Conservation (phyloP, 2,329 filamentous ascomycete genomes). For the Fusarium newnesense region DNA sequence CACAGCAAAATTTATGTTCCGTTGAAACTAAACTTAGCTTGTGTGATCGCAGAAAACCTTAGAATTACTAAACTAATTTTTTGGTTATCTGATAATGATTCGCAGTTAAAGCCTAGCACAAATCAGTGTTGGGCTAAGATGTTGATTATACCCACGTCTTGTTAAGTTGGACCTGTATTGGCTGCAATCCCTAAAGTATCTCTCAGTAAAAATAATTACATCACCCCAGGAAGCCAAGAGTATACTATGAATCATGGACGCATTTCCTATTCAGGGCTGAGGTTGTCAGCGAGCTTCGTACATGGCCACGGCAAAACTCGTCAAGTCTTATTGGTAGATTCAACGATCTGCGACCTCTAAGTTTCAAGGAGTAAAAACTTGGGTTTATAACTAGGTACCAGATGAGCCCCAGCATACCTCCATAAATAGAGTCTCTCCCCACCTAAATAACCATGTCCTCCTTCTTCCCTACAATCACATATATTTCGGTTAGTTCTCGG, state of each 20-base stretch:
- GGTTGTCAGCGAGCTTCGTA: too few species aligned
- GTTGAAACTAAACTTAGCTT: accelerated
- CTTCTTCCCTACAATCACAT: not conserved
- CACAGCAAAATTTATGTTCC: not conserved
- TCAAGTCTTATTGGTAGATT: too few species aligned
- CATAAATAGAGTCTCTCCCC: not conserved
- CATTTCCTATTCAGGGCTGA: too few species aligned
- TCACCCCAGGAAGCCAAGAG: too few species aligned
- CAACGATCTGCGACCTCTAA: not conserved
- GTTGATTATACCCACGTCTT: not conserved
- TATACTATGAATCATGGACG: too few species aligned
- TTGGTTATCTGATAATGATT: accelerated
- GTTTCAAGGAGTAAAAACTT: not conserved
- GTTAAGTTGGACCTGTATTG: not conserved
- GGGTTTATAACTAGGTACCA: not conserved
- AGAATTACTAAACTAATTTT: accelerated
- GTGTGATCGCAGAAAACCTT: too few species aligned
- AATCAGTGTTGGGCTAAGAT: not conserved
- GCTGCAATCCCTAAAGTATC: too few species aligned
- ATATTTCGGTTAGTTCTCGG: not conserved
- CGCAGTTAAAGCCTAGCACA: not conserved
- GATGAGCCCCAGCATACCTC: not conserved
- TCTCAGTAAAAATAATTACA: too few species aligned
- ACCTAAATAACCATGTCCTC: not conserved
- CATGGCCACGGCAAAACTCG: too few species aligned